These are phyloP conservation scores for Batkoa obscura DNA, from an alignment of 371 early-diverging fungal species.

Conservation along the genomic window DNA sequence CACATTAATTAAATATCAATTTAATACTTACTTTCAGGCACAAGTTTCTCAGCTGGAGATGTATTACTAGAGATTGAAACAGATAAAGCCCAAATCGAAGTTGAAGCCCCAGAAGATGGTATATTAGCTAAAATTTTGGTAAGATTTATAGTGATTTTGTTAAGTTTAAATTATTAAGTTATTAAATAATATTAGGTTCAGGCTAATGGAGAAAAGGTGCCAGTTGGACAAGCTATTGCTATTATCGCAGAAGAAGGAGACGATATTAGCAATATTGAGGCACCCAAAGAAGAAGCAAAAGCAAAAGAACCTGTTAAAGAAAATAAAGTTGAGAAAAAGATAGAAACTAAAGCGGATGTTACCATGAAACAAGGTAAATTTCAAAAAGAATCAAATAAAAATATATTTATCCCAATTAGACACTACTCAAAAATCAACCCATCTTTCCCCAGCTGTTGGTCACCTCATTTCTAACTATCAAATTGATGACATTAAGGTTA, in stretches of 20 bases:
- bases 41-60: conserved; percentile 55
- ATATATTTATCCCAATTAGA: too few relatives aligned
- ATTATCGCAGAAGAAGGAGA: conserved; percentile 2
- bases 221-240: neutral
- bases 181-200: conserved; percentile 13
- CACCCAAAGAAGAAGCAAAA: neutral
- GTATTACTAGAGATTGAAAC: conserved; percentile 96
- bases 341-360: neutral
- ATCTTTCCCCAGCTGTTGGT: neutral
- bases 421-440: too few relatives aligned
- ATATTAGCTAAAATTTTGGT: conserved; percentile 84
- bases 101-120: conserved; percentile 97
- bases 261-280: neutral
- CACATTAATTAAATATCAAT: too few relatives aligned
- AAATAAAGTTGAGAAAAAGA: neutral
- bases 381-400: too few relatives aligned
- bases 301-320: neutral
- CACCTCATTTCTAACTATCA: neutral
- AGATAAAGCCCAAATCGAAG: conserved; percentile 99
- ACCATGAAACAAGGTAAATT: neutral
- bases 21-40: too few relatives aligned
- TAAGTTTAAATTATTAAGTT: neutral
- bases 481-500: neutral
- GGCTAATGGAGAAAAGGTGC: neutral
- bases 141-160: conserved; percentile 6